Conservation (phyloP, 441 rosid genomes). For the Erodium moschatum region DNA sequence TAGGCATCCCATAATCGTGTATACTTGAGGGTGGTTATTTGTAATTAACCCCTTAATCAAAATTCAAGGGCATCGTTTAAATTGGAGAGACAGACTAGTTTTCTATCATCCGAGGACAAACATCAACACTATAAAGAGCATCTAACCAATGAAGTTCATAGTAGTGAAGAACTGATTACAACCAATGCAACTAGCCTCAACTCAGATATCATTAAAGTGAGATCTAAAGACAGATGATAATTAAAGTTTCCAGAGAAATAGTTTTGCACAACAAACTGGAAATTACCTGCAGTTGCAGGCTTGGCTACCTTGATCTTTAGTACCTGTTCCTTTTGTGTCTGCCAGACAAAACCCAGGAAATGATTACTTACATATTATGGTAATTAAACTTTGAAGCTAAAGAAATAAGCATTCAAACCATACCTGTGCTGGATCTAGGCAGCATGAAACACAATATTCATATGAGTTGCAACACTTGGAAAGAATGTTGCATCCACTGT, state of each 20-base stretch:
- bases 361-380: constrained; percentile 16
- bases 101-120: constrained; percentile 4
- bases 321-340: constrained; percentile 52
- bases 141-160: background rate
- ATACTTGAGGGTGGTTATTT: too few species aligned
- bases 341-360: constrained; percentile 24
- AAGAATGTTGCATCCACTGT: constrained; percentile 74
- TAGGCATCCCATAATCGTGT: too few species aligned
- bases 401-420: constrained; percentile 15
- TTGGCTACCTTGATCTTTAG: constrained; percentile 61
- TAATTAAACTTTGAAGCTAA: background rate
- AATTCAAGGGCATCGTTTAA: background rate
- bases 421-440: constrained; percentile 71
- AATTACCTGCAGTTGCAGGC: constrained; percentile 70
- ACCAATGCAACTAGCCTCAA: background rate
- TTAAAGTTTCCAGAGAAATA: background rate
- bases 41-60: too few species aligned
- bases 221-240: background rate
- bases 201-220: background rate
- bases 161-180: background rate
- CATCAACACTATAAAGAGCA: background rate
- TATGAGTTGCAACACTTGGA: constrained; percentile 82
- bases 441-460: constrained; percentile 89
- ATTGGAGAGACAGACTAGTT: background rate
- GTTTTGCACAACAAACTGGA: background rate